A percentile compares a stretch with the other conserved stretches of the same genome.
Evolutionary conservation across 768 basidiomycete genomes (phyloP).

Genomic region (Chalciporus chontae): DNA sequence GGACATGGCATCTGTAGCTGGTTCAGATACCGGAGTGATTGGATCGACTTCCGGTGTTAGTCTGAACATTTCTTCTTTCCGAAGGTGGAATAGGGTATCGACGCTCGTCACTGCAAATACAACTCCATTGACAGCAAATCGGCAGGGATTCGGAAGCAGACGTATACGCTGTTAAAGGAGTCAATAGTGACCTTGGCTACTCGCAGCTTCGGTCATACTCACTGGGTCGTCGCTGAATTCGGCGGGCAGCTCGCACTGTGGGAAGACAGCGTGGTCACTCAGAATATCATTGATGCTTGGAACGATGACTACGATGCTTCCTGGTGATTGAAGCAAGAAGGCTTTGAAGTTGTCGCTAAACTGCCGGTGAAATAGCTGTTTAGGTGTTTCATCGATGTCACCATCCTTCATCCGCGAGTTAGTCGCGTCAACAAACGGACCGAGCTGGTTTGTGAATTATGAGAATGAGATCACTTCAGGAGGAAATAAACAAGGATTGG

Average conservation of each 20-base stretch:
- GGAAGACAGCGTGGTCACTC: conserved; percentile 78
- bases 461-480: background rate
- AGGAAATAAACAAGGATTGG: background rate
- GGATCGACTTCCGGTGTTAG: conserved; percentile 61
- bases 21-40: conserved; percentile 39
- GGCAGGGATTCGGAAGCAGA: conserved; percentile 82
- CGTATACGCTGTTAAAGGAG: conserved; percentile 58
- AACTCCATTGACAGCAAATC: conserved; percentile 82
- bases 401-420: conserved; percentile 77
- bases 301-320: conserved; percentile 70
- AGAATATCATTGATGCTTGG: conserved; percentile 83
- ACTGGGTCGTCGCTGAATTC: conserved; percentile 51
- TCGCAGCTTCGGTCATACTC: conserved; percentile 19
- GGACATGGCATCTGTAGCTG: conserved; percentile 69
- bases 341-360: conserved; percentile 55
- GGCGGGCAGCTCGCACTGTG: conserved; percentile 63
- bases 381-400: conserved; percentile 61
- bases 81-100: conserved; percentile 86
- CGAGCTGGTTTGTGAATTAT: conserved; percentile 50
- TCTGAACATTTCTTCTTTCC: conserved; percentile 76
- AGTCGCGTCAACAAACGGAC: conserved; percentile 82
- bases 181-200: background rate
- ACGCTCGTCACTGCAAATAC: conserved; percentile 78
- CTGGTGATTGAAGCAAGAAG: conserved; percentile 59
- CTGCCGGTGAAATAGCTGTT: conserved; percentile 63